Percentiles rank a stretch among this genome's conserved stretches.
Conservation (phyloP, 202 grass and related monocot genomes). For the Digitaria exilis region DNA sequence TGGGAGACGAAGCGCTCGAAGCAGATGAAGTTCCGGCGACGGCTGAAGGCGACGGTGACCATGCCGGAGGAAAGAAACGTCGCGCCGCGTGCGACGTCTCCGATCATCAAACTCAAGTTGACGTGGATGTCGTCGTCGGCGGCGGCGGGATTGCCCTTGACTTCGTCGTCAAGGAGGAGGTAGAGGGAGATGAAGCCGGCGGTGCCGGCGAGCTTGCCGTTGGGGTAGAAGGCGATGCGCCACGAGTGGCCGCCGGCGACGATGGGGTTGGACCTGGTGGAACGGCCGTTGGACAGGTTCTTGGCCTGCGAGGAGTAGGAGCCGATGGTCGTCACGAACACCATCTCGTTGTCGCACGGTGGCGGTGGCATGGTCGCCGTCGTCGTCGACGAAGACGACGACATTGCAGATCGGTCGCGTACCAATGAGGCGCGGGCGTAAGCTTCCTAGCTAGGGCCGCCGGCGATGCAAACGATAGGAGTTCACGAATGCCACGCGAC, state of each 20-base stretch:
- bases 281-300: background rate
- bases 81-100: fast-evolving
- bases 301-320: background rate
- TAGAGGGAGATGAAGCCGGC: background rate
- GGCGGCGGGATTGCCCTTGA: too few relatives aligned
- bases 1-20: background rate
- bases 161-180: background rate
- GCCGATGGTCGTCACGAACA: background rate
- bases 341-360: too few relatives aligned
- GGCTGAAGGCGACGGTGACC: background rate
- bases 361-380: background rate
- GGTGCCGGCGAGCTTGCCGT: background rate
- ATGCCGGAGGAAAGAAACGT: background rate
- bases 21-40: background rate
- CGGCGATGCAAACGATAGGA: too few relatives aligned
- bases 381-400: too few relatives aligned
- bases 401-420: background rate
- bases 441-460: background rate
- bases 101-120: background rate
- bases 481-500: too few relatives aligned
- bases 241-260: background rate
- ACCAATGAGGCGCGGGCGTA: background rate
- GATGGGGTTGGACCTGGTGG: background rate
- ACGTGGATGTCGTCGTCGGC: background rate
- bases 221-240: constrained; percentile 19